Percentiles rank a stretch among this genome's conserved stretches.
Evolutionary conservation across 2,329 filamentous ascomycete genomes (phyloP).

Genomic region (Epichloe sylvatica): DNA sequence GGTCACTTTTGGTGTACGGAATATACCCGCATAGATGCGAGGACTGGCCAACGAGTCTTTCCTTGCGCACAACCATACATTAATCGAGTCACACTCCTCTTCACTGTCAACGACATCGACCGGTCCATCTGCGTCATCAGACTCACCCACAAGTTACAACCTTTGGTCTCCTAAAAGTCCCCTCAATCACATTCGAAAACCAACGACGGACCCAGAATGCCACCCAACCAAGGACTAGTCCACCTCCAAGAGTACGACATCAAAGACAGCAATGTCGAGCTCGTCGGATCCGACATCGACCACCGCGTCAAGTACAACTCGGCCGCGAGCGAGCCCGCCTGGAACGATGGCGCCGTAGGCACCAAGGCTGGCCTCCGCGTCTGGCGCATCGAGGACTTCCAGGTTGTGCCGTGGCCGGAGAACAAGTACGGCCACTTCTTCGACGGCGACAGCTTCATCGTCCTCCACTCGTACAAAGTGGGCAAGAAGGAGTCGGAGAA

Average conservation of each 20-base stretch:
- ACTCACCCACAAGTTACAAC: too few relatives aligned
- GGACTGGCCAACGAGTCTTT: too few relatives aligned
- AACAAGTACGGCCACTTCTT: slow-evolving; percentile 46
- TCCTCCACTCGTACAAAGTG: slow-evolving; percentile 45
- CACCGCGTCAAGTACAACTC: slow-evolving; percentile 56
- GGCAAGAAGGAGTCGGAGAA: slow-evolving; percentile 28
- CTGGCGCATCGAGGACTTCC: slow-evolving; percentile 55
- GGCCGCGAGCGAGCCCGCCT: slow-evolving; percentile 50
- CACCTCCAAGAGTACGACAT: slow-evolving; percentile 52
- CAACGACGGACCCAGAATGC: slow-evolving; percentile 28
- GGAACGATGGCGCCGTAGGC: slow-evolving; percentile 46
- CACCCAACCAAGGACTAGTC: slow-evolving; percentile 46
- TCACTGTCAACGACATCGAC: too few relatives aligned
- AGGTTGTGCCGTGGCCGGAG: slow-evolving; percentile 47
- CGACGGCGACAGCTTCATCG: slow-evolving; percentile 55
- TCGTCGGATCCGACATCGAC: slow-evolving; percentile 50
- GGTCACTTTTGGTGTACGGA: too few relatives aligned
- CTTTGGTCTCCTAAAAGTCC: too few relatives aligned
- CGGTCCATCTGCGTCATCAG: too few relatives aligned
- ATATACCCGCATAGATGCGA: too few relatives aligned
- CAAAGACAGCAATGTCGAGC: slow-evolving; percentile 53
- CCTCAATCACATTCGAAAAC: too few relatives aligned
- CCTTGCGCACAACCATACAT: too few relatives aligned
- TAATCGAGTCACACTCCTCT: too few relatives aligned
- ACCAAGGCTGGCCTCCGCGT: slow-evolving; percentile 39